Evolutionary conservation across 768 basidiomycete species (phyloP).

Genomic region (Mycena metata): DNA sequence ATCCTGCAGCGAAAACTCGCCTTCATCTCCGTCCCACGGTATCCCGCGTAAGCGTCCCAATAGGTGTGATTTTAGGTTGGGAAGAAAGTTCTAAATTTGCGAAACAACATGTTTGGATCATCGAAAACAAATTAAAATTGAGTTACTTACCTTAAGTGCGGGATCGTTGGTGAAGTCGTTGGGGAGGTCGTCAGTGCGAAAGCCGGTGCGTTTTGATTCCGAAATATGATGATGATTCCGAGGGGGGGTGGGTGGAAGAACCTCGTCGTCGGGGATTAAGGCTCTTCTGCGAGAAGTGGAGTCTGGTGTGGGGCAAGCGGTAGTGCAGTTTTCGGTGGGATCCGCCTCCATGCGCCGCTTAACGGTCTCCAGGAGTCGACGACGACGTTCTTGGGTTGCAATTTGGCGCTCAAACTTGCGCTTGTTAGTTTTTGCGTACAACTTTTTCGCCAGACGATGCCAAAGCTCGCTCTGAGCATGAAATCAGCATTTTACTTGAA

Average conservation of each 20-base stretch:
- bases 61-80: slow-evolving; percentile 3
- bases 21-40: slow-evolving; percentile 7
- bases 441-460: neutral
- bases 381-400: slow-evolving; percentile 16
- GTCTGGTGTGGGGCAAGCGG: neutral
- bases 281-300: neutral
- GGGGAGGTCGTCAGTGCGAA: neutral
- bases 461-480: neutral
- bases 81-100: neutral
- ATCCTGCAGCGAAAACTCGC: neutral
- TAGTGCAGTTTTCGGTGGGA: no score
- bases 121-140: no score
- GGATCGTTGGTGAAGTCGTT: slow-evolving; percentile 6
- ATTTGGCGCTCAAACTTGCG: slow-evolving; percentile 39
- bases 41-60: neutral
- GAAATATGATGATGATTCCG: slow-evolving; percentile 13
- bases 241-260: neutral
- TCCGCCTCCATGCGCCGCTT: neutral
- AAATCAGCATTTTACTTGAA: neutral
- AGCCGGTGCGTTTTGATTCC: slow-evolving; percentile 1
- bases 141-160: neutral
- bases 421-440: slow-evolving; percentile 7
- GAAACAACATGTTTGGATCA: no score
- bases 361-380: neutral
- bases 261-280: neutral